phyloP scores from a whole-genome alignment of 2,329 filamentous ascomycete species.

The Cladosporium sp. region DNA sequence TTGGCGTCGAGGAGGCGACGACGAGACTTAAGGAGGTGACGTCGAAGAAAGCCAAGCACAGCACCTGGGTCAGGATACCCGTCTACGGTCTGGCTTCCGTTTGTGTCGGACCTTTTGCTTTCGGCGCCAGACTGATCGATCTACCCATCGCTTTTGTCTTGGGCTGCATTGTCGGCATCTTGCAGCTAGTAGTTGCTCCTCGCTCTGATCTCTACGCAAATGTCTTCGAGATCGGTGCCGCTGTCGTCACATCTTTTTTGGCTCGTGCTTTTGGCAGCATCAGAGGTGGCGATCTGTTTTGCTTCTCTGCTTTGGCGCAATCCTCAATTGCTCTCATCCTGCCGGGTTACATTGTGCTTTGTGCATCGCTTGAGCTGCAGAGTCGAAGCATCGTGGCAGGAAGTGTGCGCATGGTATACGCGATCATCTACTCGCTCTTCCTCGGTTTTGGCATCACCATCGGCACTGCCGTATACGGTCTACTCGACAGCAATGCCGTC shows the following conservation, averaged over 20 bases:
- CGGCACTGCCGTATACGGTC: constrained; percentile 46
- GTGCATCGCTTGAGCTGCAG: constrained; percentile 47
- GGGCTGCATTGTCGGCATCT: constrained; percentile 66
- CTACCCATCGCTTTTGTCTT: constrained; percentile 72
- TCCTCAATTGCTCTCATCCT: constrained; percentile 48
- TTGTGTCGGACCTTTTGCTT: constrained; percentile 74
- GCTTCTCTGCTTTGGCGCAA: constrained; percentile 49
- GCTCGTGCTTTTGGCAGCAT: constrained; percentile 49
- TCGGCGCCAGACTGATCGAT: constrained; percentile 71
- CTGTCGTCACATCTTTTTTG: constrained; percentile 47
- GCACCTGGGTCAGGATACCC: constrained; percentile 49
- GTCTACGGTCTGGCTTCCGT: constrained; percentile 74
- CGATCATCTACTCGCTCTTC: constrained; percentile 51
- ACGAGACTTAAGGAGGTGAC: constrained; percentile 60
- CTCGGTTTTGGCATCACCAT: constrained; percentile 51
- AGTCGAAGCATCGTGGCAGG: constrained; percentile 47
- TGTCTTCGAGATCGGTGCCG: constrained; percentile 48
- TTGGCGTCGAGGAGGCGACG: constrained; percentile 67
- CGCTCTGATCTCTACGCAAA: constrained; percentile 65
- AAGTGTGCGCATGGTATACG: constrained; percentile 51
- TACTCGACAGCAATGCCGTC: constrained; percentile 45
- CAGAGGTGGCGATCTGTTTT: constrained; percentile 39
- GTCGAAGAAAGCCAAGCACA: constrained; percentile 52
- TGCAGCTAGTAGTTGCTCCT: constrained; percentile 72
- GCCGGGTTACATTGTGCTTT: constrained; percentile 49